Conservation (phyloP, 495 filamentous ascomycete genomes). For the Cairneyella variabilis region DNA sequence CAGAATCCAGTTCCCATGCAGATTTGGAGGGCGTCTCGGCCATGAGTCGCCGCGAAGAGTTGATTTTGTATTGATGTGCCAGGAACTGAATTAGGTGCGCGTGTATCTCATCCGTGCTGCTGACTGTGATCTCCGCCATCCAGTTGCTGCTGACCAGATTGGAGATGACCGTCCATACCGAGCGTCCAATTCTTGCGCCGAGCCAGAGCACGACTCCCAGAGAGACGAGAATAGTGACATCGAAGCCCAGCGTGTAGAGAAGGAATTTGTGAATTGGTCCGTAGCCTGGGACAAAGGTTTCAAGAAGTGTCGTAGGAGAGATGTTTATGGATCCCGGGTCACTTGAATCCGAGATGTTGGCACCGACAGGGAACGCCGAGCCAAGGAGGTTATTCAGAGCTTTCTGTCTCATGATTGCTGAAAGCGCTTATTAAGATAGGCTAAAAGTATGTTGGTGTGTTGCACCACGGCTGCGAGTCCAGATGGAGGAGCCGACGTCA, state of each 20-base stretch:
- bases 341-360: not conserved
- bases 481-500: no score
- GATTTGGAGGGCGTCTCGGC: slow-evolving; percentile 51
- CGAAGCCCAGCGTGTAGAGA: slow-evolving; percentile 48
- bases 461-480: no score
- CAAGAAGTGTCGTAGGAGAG: slow-evolving; percentile 40
- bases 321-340: not conserved
- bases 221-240: slow-evolving; percentile 53
- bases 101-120: slow-evolving; percentile 57
- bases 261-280: slow-evolving; percentile 51
- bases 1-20: slow-evolving; percentile 49
- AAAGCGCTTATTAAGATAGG: no score
- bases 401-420: slow-evolving; percentile 4
- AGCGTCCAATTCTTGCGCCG: slow-evolving; percentile 23
- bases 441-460: not conserved
- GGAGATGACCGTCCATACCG: slow-evolving; percentile 22
- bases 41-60: slow-evolving; percentile 49
- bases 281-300: slow-evolving; percentile 61
- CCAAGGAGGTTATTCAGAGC: not conserved
- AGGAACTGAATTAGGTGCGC: slow-evolving; percentile 58
- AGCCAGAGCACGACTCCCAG: slow-evolving; percentile 37
- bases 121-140: slow-evolving; percentile 52
- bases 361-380: not conserved
- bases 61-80: slow-evolving; percentile 47
- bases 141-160: slow-evolving; percentile 37